Percentiles rank a stretch among this genome's conserved stretches.
These are phyloP conservation scores for Penicillium psychrosexuale DNA, from an alignment of 2,329 filamentous ascomycete species.

Conservation along the genomic window DNA sequence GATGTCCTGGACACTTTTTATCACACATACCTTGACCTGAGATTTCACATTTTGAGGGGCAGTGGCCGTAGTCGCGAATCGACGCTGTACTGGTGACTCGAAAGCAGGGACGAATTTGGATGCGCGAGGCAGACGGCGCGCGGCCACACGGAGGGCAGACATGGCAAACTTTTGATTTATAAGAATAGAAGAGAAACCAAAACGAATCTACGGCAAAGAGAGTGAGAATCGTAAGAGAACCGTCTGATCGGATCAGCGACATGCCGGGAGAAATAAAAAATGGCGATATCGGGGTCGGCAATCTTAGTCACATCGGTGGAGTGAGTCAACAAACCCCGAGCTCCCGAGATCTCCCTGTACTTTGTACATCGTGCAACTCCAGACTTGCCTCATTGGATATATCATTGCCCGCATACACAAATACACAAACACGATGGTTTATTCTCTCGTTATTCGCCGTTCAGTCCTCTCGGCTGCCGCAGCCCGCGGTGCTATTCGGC, in stretches of 20 bases:
- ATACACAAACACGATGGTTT: conserved; percentile 20
- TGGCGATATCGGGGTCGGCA: conserved; percentile 30
- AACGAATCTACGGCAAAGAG: background rate
- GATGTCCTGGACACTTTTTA: background rate
- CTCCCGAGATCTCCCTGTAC: background rate
- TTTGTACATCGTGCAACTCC: conserved; percentile 2
- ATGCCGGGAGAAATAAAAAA: conserved; percentile 16
- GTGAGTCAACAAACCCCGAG: conserved; percentile 2
- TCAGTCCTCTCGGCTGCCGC: conserved; percentile 44
- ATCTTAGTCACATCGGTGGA: conserved; percentile 13
- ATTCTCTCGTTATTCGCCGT: conserved; percentile 27
- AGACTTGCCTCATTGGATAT: conserved; percentile 18
- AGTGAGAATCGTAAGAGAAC: background rate
- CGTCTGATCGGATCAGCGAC: conserved; percentile 1
- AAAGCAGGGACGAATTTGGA: conserved; percentile 29
- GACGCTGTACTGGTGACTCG: conserved; percentile 34
- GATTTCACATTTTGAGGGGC: conserved; percentile 29
- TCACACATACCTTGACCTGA: conserved; percentile 24
- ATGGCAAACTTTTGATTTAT: conserved; percentile 16
- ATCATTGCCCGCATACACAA: conserved; percentile 10
- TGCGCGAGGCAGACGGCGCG: conserved; percentile 35
- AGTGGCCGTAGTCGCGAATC: conserved; percentile 34
- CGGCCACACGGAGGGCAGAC: conserved; percentile 35
- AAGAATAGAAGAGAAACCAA: background rate
- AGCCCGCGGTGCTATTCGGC: conserved; percentile 22